phyloP scores from a whole-genome alignment of 2,329 filamentous ascomycete species.

The Mycosphaerella arachidis region DNA sequence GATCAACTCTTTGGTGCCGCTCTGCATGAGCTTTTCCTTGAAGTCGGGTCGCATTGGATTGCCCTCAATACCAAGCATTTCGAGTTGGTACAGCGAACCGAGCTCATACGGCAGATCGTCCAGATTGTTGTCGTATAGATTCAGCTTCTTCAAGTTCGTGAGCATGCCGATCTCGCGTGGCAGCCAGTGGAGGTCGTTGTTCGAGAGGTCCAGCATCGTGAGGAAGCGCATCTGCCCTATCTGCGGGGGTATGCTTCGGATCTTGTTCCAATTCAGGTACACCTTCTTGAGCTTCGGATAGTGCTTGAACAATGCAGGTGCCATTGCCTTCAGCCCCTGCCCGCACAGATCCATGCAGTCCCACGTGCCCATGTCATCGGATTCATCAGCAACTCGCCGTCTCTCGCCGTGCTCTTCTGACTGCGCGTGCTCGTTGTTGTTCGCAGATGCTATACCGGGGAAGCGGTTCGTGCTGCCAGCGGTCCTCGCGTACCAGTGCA shows the following conservation, averaged over 20 bases:
- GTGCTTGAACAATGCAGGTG: conserved; percentile 68
- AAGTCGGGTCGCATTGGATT: conserved; percentile 71
- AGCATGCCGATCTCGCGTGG: conserved; percentile 96
- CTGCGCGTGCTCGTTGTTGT: conserved; percentile 47
- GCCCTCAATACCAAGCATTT: conserved; percentile 86
- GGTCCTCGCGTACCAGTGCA: conserved; percentile 72
- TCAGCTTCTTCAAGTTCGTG: conserved; percentile 78
- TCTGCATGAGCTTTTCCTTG: conserved; percentile 78
- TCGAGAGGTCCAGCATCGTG: conserved; percentile 78
- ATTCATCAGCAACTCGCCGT: conserved; percentile 53
- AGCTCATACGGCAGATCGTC: conserved; percentile 77
- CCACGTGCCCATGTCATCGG: conserved; percentile 66
- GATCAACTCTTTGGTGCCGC: conserved; percentile 81
- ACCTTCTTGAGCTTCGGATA: conserved; percentile 89
- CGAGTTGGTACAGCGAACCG: conserved; percentile 81
- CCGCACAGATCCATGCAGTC: conserved; percentile 90
- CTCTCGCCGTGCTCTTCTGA: conserved; percentile 57
- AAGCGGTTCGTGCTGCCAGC: conserved; percentile 34
- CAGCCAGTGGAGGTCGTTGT: conserved; percentile 76
- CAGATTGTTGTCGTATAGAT: conserved; percentile 88
- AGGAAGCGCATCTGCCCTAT: conserved; percentile 81
- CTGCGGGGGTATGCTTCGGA: conserved; percentile 70
- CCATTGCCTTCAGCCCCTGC: conserved; percentile 83
- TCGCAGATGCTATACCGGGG: conserved; percentile 20
- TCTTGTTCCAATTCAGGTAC: conserved; percentile 89